Evolutionary conservation across 2,329 filamentous ascomycete genomes (phyloP), one percentile per base, ranked within the genome.

Genomic region (Volutella citrinella): DNA sequence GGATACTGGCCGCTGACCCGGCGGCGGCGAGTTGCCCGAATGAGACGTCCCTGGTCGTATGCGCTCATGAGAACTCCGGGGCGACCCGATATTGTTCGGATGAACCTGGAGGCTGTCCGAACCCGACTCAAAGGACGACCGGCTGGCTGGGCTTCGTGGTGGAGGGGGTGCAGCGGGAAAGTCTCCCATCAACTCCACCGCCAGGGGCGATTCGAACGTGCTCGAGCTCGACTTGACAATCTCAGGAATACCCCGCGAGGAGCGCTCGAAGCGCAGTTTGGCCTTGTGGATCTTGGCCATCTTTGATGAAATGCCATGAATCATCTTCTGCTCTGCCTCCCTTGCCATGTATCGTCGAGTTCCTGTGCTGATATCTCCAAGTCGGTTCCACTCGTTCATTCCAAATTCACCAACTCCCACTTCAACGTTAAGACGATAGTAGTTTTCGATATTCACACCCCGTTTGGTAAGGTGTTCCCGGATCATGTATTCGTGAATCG

Each of bases 351-450:
- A 98, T 44, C 84, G 79, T 48, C 87, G 78, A 0, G 93, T 98
- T 56, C 84, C 84, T 11, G 88, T 96, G 66, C 87, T 95, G 64
- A 98, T 97, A 32, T 96, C 91, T 17, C 87, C 84, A n/a, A 97
- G 68, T 5, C 90, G 80, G 52, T 87, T 79, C 93, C 93, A 98
- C 59, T 97, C 93, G 57, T 97, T 98, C 89, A 98, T 97, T 32
- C 87, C 91, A 59, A 96, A 97, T 56, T 97, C 93, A 33, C 91
- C 90, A 4, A 97, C 90, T 2, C 91, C 93, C 12, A 95, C 82
- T 56, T 97, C 90, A 24, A 97, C 93, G 46, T 98, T 98, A n/a
- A 97, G 70, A 7, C 93, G 84, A 60, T 89, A 95, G 66, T 98
- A 98, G 59, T 94, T 87, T 38, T 96, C 90, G 32, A 79, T 76